phyloP scores from a whole-genome alignment of 805 yeast genomes.

The Candida tammaniensis region DNA sequence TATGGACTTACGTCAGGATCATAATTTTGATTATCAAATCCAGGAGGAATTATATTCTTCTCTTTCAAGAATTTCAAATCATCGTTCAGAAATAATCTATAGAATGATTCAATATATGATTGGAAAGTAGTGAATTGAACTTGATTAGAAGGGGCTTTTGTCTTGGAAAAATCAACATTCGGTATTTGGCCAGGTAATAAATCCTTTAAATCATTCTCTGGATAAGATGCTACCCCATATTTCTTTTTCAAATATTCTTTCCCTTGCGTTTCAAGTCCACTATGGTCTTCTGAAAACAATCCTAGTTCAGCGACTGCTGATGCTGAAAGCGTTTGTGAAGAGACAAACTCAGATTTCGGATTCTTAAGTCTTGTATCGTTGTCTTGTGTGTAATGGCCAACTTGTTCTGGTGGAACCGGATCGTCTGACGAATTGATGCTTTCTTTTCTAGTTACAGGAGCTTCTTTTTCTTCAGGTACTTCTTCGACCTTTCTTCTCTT shows the following conservation, averaged over 20 bases:
- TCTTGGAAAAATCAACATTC: constrained; percentile 76
- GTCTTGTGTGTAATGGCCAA: constrained; percentile 44
- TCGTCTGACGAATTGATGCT: constrained; percentile 25
- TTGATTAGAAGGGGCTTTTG: constrained; percentile 73
- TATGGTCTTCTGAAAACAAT: constrained; percentile 56
- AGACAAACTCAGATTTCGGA: constrained; percentile 74
- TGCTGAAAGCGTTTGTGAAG: constrained; percentile 64
- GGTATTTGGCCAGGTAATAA: constrained; percentile 88
- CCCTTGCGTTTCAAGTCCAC: constrained; percentile 64
- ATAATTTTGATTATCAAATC: constrained; percentile 43
- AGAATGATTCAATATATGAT: constrained; percentile 80
- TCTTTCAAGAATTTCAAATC: constrained; percentile 73
- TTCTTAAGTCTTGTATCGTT: constrained; percentile 62
- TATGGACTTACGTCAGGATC: constrained; percentile 71
- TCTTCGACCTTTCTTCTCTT: constrained; percentile 1
- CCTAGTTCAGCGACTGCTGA: constrained; percentile 62
- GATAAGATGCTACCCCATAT: constrained; percentile 89
- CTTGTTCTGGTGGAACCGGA: constrained; percentile 46
- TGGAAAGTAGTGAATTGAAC: constrained; percentile 89
- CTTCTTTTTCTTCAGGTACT: constrained; percentile 6
- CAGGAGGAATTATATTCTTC: constrained; percentile 56
- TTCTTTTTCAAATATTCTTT: constrained; percentile 70
- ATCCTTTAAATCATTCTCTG: constrained; percentile 69
- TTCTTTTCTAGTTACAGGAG: constrained; percentile 7
- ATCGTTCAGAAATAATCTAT: constrained; percentile 73